phyloP scores from a whole-genome alignment of 805 yeast genomes.

The Zygosaccharomyces siamensis region DNA sequence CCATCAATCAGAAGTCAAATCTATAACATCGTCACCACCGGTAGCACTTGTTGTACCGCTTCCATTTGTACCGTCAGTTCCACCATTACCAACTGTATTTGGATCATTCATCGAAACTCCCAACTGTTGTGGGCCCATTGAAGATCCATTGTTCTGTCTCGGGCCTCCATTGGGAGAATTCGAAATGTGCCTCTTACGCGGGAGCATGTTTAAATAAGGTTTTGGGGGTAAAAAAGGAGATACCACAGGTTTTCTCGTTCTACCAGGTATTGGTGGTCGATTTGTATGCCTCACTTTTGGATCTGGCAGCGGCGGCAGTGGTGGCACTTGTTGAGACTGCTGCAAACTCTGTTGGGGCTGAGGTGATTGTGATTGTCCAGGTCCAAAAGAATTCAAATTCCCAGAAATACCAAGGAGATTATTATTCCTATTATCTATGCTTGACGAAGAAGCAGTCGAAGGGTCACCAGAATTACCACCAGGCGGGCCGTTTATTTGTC shows the following conservation, averaged over 20 bases:
- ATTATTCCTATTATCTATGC: neutral
- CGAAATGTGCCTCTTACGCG: constrained; percentile 28
- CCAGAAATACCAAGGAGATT: constrained; percentile 4
- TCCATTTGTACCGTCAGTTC: neutral
- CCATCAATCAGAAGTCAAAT: constrained; percentile 25
- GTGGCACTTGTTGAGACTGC: constrained; percentile 5
- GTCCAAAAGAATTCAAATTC: constrained; percentile 1
- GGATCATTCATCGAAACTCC: constrained; percentile 9
- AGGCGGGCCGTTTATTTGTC: constrained; percentile 9
- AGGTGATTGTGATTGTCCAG: neutral
- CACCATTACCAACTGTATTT: neutral
- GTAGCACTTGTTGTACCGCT: neutral
- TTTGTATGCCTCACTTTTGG: neutral
- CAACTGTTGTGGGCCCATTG: neutral
- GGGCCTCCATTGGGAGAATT: constrained; percentile 6
- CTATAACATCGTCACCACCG: constrained; percentile 20
- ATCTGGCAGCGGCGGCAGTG: constrained; percentile 15
- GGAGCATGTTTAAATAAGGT: constrained; percentile 24
- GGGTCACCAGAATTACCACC: neutral
- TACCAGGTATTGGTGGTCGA: constrained; percentile 7
- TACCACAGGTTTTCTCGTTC: constrained; percentile 20
- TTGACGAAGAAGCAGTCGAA: neutral
- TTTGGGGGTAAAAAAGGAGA: constrained; percentile 35
- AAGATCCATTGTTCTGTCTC: neutral
- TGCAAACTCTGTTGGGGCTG: neutral